These are phyloP conservation scores for Lithospermum erythrorhizon DNA, from an alignment of 257 asterid genomes.

Conservation along the genomic window DNA sequence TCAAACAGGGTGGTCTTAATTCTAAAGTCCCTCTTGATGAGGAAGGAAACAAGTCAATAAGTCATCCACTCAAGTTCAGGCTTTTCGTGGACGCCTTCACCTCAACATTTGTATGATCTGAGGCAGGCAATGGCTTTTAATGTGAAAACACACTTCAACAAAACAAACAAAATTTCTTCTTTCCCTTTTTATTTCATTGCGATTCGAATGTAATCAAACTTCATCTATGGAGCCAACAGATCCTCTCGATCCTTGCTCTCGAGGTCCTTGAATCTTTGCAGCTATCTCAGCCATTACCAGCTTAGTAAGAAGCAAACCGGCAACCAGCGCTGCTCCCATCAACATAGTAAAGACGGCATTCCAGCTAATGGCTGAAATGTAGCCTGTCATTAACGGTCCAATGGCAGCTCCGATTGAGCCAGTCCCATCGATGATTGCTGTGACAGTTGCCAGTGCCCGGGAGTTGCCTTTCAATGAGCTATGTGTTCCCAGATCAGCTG, in stretches of 20 bases:
- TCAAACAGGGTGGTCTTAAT: no score
- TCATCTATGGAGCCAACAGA: slow-evolving; percentile 15
- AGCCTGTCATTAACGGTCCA: slow-evolving; percentile 87
- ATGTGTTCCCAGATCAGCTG: slow-evolving; percentile 95
- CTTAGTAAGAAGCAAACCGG: slow-evolving; percentile 74
- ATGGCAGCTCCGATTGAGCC: slow-evolving; percentile 97
- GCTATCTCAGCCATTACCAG: slow-evolving; percentile 84
- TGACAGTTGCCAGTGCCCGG: slow-evolving; percentile 82
- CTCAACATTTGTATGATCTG: no score
- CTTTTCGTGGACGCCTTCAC: no score
- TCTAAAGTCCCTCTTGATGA: no score
- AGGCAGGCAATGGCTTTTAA: no score
- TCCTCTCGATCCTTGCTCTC: slow-evolving; percentile 17
- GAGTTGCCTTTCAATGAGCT: slow-evolving; percentile 80
- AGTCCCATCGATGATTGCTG: slow-evolving; percentile 92
- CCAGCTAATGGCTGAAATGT: slow-evolving; percentile 85
- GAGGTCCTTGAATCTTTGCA: slow-evolving; percentile 27
- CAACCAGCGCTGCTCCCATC: slow-evolving; percentile 72
- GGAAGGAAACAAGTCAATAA: no score
- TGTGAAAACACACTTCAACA: no score
- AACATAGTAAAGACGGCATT: slow-evolving; percentile 79
- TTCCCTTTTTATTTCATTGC: no score
- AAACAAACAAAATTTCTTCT: no score
- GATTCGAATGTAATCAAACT: no score
- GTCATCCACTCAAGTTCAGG: no score